Evolutionary conservation across 192 early-diverging fungal genomes (phyloP).

Genomic region (Coemansia sp.): DNA sequence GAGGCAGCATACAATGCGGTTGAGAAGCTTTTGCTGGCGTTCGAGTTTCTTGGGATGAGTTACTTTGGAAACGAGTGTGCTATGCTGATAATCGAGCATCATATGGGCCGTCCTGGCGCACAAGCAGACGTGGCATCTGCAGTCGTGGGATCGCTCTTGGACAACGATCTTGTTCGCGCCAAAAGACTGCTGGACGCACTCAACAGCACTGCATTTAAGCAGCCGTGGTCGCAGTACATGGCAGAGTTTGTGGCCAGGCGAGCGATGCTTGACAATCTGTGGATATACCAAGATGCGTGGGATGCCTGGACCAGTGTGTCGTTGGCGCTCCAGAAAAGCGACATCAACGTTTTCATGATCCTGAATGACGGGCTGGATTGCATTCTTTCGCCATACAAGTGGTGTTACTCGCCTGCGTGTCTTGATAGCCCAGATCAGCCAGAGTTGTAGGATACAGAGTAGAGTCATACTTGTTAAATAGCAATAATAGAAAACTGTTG

Average conservation of each 20-base stretch:
- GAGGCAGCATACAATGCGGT: constrained; percentile 10
- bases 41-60: constrained; percentile 1
- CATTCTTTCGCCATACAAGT: constrained; percentile 7
- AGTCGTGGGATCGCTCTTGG: constrained; percentile 12
- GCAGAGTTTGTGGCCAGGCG: constrained; percentile 14
- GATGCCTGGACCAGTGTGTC: neutral
- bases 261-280: neutral
- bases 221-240: constrained; percentile 43
- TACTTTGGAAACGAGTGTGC: constrained; percentile 37
- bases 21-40: neutral
- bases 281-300: constrained; percentile 6
- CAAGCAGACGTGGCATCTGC: constrained; percentile 14
- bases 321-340: neutral
- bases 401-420: neutral
- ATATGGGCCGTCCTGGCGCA: constrained; percentile 20
- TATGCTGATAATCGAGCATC: constrained; percentile 24
- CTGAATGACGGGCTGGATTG: constrained; percentile 2
- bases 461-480: neutral
- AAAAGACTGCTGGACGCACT: constrained; percentile 9
- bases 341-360: neutral
- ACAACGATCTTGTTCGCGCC: constrained; percentile 29
- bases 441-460: neutral
- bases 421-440: neutral
- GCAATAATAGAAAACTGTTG: neutral
- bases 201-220: constrained; percentile 1